Evolutionary conservation across 345 rosid species (phyloP), one percentile per base, ranked within the genome.

Genomic region (Geranium brycei): DNA sequence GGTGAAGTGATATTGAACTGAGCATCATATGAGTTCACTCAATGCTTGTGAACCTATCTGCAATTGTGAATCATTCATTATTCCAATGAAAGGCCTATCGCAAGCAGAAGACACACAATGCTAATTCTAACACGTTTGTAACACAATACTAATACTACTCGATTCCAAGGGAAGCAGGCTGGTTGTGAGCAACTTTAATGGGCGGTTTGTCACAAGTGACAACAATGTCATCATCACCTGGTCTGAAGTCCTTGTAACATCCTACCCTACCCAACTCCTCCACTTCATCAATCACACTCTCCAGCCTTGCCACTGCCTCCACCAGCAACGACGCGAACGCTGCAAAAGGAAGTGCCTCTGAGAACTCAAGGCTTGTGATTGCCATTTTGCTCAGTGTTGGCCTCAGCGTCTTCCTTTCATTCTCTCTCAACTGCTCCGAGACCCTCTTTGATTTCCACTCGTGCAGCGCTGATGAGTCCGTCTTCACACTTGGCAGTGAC

Each of bases 321-420:
- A 83, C 83, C 3, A 91, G 78, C 76, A 85, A 66, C 18, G 91
- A 85, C 12, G 91, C 95, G 66, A 91, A 91, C 23, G 91, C 91
- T 10, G 96, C 88, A 10, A 91, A 86, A 0, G 97, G 97, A 56
- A 91, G 85, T n/a, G 96, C 96, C 63, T 88, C 90, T 1, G 88
- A 83, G 75, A 91, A 91, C 60, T 88, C 93, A 0, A 88, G 78
- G 19, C 85, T 80, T 1, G 86, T 83, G 62, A 86, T 66, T 1
- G 83, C 88, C 3, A 83, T 77, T 69, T 82, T 86, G 51, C 89
- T 82, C 75, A 81, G 31, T 41, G 85, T 88, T 8, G 91, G 88
- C 77, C 92, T 77, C 62, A 83, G 59, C 38, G 67, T 74, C 71
- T 76, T 85, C 70, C 85, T 67, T 38, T 81, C 85, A 11, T n/a